A percentile compares a stretch with the other conserved stretches of the same genome.
phyloP scores from a whole-genome alignment of 768 basidiomycete genomes.

The Rossbeevera mucosa region DNA sequence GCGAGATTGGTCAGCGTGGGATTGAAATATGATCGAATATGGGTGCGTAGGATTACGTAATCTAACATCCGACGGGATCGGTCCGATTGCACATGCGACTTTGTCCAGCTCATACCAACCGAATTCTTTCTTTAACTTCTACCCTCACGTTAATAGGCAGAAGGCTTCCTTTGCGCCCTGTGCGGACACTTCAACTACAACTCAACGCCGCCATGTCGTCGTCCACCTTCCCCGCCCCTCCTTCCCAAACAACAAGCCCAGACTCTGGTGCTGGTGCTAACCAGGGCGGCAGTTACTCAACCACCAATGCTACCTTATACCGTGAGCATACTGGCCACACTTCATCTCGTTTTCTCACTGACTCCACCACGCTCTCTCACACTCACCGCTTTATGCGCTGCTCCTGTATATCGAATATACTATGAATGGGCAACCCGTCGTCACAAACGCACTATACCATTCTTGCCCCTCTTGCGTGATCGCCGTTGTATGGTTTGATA shows the following conservation, averaged over 20 bases:
- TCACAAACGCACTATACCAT: background rate
- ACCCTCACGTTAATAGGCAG: constrained; percentile 18
- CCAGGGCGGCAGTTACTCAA: background rate
- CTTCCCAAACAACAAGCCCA: background rate
- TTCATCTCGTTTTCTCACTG: constrained; percentile 16
- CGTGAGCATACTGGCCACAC: constrained; percentile 19
- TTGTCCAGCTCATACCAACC: background rate
- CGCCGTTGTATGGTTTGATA: background rate
- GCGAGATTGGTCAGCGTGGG: background rate
- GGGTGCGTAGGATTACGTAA: background rate
- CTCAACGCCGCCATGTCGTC: constrained; percentile 5
- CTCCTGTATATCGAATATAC: background rate
- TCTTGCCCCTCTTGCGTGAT: constrained; percentile 2
- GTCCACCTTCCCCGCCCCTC: background rate
- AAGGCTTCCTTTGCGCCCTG: background rate
- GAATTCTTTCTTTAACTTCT: background rate
- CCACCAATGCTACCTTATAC: constrained; percentile 25
- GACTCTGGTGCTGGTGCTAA: background rate
- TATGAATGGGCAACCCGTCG: background rate
- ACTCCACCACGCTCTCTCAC: constrained; percentile 9
- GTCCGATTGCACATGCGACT: background rate
- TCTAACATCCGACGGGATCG: constrained; percentile 1
- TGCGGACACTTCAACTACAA: background rate
- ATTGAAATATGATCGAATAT: background rate
- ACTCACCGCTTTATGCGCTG: background rate